phyloP scores from a whole-genome alignment of 2,329 filamentous ascomycete genomes.

The Dactylellina drechsleri region DNA sequence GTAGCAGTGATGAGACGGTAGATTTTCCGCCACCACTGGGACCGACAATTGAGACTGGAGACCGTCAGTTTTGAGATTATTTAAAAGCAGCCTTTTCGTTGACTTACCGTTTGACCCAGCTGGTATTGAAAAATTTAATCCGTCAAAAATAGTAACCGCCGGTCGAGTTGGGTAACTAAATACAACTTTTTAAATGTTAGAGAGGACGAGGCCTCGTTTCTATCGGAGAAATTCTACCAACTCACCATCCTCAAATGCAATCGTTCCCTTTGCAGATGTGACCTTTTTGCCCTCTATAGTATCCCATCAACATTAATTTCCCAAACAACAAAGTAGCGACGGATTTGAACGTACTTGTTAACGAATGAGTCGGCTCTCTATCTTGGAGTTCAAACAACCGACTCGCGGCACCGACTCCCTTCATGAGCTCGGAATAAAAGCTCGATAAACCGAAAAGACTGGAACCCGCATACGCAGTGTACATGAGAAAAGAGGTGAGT shows the following conservation, averaged over 20 bases:
- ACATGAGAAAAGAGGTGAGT: conserved; percentile 94
- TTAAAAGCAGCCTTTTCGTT: too few species aligned
- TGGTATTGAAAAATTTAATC: conserved; percentile 88
- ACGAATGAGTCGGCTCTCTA: conserved; percentile 83
- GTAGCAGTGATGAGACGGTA: conserved; percentile 81
- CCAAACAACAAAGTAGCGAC: background rate
- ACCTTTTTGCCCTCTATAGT: conserved; percentile 75
- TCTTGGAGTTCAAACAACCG: conserved; percentile 96
- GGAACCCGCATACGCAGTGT: conserved; percentile 70
- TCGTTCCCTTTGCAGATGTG: conserved; percentile 83
- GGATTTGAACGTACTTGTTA: conserved; percentile 67
- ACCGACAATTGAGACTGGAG: conserved; percentile 84
- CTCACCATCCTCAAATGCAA: conserved; percentile 76
- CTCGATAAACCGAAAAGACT: conserved; percentile 93
- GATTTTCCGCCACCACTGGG: conserved; percentile 96
- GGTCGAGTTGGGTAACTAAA: conserved; percentile 96
- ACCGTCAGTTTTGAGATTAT: background rate
- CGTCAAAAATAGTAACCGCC: conserved; percentile 88
- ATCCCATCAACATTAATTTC: conserved; percentile 8
- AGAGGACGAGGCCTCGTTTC: background rate
- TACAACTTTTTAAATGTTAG: conserved; percentile 65
- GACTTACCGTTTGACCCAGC: conserved; percentile 76
- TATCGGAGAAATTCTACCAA: background rate
- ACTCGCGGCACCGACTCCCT: conserved; percentile 95
- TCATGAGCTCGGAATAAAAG: conserved; percentile 99